Conservation (phyloP, 441 rosid genomes). For the Flueggea neowawraea region DNA sequence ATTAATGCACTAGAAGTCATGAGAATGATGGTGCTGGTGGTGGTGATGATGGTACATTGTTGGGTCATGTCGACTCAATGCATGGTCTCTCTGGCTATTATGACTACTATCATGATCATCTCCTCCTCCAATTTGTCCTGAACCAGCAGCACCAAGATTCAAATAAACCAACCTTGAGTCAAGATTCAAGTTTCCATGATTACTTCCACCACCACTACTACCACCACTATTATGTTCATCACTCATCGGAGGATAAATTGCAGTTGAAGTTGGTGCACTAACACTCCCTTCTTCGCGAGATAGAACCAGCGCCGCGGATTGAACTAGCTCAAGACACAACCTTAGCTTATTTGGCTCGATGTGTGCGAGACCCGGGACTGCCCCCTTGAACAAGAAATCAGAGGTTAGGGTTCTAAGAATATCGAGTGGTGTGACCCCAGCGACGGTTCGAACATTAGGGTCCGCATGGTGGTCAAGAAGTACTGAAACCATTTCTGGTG, state of each 20-base stretch:
- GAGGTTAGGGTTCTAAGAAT: conserved; percentile 93
- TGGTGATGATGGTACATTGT: conserved; percentile 60
- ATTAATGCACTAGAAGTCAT: conserved; percentile 23
- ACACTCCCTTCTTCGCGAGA: conserved; percentile 86
- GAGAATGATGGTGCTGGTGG: conserved; percentile 37
- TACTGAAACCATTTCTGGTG: conserved; percentile 98
- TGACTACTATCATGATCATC: conserved; percentile 51
- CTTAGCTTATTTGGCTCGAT: conserved; percentile 95
- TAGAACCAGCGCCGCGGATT: conserved; percentile 91
- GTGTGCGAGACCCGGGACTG: conserved; percentile 91
- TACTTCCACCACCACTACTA: conserved; percentile 58
- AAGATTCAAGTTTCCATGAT: conserved; percentile 42
- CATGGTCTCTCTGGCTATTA: conserved; percentile 26
- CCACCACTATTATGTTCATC: conserved; percentile 68
- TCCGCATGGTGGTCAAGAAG: conserved; percentile 95
- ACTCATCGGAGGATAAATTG: conserved; percentile 58
- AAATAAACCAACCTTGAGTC: conserved; percentile 90
- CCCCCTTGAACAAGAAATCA: conserved; percentile 98
- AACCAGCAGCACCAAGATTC: conserved; percentile 72
- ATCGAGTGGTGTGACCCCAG: conserved; percentile 92
- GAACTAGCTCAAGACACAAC: conserved; percentile 96
- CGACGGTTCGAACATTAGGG: conserved; percentile 89
- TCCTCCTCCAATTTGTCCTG: conserved; percentile 59
- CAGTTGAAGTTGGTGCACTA: conserved; percentile 31
- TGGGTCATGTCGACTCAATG: conserved; percentile 34